Base-by-base conservation (phyloP, 352 stramenopile genomes). In the Phytophthora capsici region DNA sequence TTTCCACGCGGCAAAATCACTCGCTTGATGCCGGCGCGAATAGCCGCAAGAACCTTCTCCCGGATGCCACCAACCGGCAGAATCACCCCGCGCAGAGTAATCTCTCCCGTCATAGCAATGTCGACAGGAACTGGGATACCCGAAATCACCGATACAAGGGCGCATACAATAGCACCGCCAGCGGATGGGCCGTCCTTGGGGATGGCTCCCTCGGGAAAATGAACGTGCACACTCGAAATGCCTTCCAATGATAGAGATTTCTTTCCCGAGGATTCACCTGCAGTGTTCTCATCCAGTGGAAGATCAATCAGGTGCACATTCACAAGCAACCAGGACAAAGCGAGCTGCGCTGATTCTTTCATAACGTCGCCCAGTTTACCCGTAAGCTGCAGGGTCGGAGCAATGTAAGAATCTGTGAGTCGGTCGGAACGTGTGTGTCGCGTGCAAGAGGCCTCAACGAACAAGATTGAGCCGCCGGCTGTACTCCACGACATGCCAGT, bases 11-110 rank as follows among this genome's bases (percentile, higher is more conserved):
- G 88, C 17, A 95, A 57, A 23, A 96, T 80, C 13, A 96, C 75
- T 25, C 84, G 88, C 59, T 86, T 88, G 57, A 97, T 93, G 2
- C 89, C 90, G 16, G 88, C 90, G 14, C 88, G 83, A 59, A 93
- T 89, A 20, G 91, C 91, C 25, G 89, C 89, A 12, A 97, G 66
- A 16, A 96, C 84, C 71, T 97, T 98, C 54, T 98, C 89, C 17
- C 91, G 89, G 46, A 98, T 92, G 17, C 90, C 91, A n/a, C 90
- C 89, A 32, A 98, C 88, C 2, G 91, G 89, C n/a, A 98, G 61
- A 55, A 97, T 91, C 20, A 95, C 81, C 23, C 90, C 91, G 17
- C 84, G 83, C 9, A 98, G 63, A 1, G 86, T 95, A 48, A 97
- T 92, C 64, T 97, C 88, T 26, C 91, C 91, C 9, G 90, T 97